Percentiles rank a stretch among this genome's conserved stretches.
These are phyloP conservation scores for Hymenoscyphus repandus DNA, from an alignment of 2,329 filamentous ascomycete genomes.

Conservation along the genomic window DNA sequence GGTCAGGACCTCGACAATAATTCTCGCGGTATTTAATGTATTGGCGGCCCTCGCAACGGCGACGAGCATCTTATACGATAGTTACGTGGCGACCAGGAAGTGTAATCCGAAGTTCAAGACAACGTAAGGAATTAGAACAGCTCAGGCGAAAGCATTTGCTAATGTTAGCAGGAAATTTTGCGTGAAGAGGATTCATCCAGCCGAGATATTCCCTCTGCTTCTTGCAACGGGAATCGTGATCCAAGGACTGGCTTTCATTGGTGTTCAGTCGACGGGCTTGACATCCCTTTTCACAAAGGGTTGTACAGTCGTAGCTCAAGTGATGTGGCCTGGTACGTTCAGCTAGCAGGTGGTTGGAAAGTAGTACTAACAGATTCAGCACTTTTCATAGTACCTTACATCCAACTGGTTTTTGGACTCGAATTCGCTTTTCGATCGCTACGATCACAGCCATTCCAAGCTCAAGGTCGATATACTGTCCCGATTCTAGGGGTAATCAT, in stretches of 20 bases:
- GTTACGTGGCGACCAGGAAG: slow-evolving; percentile 31
- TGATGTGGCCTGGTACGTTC: slow-evolving; percentile 53
- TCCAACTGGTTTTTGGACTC: slow-evolving; percentile 60
- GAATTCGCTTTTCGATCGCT: slow-evolving; percentile 55
- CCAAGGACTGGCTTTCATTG: slow-evolving; percentile 53
- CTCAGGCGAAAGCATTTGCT: slow-evolving; percentile 28
- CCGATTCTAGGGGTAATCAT: slow-evolving; percentile 50
- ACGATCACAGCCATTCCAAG: slow-evolving; percentile 49
- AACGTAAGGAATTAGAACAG: slow-evolving; percentile 41
- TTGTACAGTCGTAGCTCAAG: slow-evolving; percentile 49
- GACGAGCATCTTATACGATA: slow-evolving; percentile 51
- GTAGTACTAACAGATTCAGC: slow-evolving; percentile 40
- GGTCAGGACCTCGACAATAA: slow-evolving; percentile 55
- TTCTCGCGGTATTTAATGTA: slow-evolving; percentile 56
- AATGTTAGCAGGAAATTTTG: slow-evolving; percentile 29
- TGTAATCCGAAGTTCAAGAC: slow-evolving; percentile 30
- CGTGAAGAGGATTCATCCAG: slow-evolving; percentile 31
- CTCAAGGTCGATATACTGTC: slow-evolving; percentile 55
- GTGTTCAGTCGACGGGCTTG: slow-evolving; percentile 51
- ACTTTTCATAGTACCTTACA: slow-evolving; percentile 61
- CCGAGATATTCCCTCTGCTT: slow-evolving; percentile 46
- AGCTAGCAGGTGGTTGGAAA: neutral
- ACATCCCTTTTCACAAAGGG: slow-evolving; percentile 44
- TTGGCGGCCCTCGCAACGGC: slow-evolving; percentile 52
- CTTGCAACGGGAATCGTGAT: slow-evolving; percentile 52